These are phyloP conservation scores for Neonothopanus nambi DNA, from an alignment of 1,284 basidiomycete species.

Conservation along the genomic window DNA sequence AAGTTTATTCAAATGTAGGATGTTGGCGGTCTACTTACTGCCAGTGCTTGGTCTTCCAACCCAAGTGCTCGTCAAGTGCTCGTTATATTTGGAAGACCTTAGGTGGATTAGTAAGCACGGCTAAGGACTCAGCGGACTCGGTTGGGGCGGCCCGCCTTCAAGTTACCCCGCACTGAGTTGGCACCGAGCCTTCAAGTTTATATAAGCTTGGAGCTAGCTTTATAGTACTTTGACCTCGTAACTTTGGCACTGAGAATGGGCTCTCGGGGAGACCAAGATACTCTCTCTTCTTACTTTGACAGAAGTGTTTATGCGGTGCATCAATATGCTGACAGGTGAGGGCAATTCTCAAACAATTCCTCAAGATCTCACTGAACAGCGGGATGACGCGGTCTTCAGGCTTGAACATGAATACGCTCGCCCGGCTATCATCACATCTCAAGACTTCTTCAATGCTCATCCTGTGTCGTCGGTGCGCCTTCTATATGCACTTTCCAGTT, in stretches of 20 bases:
- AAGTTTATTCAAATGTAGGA: too few species aligned
- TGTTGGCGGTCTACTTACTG: too few species aligned
- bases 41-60: too few species aligned
- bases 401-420: constrained; percentile 34
- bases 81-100: too few species aligned
- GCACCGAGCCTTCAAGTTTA: too few species aligned
- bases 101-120: too few species aligned
- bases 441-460: constrained; percentile 30
- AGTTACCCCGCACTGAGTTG: too few species aligned
- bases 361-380: background rate
- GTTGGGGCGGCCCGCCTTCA: too few species aligned
- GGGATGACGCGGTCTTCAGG: constrained; percentile 18
- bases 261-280: constrained; percentile 14
- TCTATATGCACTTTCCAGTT: background rate
- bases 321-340: constrained; percentile 31
- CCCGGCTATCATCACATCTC: constrained; percentile 28
- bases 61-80: too few species aligned
- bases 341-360: constrained; percentile 2
- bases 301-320: constrained; percentile 32
- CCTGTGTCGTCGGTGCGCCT: constrained; percentile 32
- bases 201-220: too few species aligned
- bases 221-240: too few species aligned
- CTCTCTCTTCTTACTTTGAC: constrained; percentile 32
- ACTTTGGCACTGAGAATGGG: background rate
- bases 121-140: too few species aligned